Evolutionary conservation across 2,329 filamentous ascomycete genomes (phyloP).

Genomic region (Stemphylium lycopersici): DNA sequence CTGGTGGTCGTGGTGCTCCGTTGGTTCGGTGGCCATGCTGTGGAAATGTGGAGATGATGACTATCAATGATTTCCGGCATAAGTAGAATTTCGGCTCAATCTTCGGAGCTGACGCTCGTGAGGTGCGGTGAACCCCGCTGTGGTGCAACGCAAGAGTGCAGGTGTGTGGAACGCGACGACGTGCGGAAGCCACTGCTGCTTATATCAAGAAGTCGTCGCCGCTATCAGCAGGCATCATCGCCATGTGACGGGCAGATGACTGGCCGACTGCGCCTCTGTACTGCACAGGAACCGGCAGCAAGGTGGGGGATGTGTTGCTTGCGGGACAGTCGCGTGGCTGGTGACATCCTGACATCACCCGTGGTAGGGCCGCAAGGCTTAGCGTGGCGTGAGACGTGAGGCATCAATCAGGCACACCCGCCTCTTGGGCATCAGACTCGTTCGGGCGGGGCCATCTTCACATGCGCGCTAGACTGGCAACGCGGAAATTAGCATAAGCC

Average conservation of each 20-base stretch:
- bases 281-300: constrained; percentile 22
- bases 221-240: constrained; percentile 18
- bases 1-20: constrained; percentile 25
- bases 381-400: constrained; percentile 17
- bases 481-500: background rate
- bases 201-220: constrained; percentile 14
- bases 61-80: constrained; percentile 15
- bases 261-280: constrained; percentile 33
- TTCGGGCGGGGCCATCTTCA: background rate
- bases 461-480: background rate
- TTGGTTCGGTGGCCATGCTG: constrained; percentile 40
- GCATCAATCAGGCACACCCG: constrained; percentile 23
- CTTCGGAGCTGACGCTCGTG: constrained; percentile 23
- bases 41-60: constrained; percentile 3
- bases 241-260: constrained; percentile 31
- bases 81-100: constrained; percentile 18
- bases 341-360: constrained; percentile 28
- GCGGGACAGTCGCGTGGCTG: constrained; percentile 13
- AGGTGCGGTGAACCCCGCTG: constrained; percentile 29
- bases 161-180: constrained; percentile 13
- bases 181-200: constrained; percentile 15
- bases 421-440: background rate
- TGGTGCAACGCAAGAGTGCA: constrained; percentile 18
- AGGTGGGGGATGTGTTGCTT: constrained; percentile 20
- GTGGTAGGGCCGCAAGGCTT: constrained; percentile 18